Conservation (phyloP, 257 asterid genomes). For the Echium plantagineum region DNA sequence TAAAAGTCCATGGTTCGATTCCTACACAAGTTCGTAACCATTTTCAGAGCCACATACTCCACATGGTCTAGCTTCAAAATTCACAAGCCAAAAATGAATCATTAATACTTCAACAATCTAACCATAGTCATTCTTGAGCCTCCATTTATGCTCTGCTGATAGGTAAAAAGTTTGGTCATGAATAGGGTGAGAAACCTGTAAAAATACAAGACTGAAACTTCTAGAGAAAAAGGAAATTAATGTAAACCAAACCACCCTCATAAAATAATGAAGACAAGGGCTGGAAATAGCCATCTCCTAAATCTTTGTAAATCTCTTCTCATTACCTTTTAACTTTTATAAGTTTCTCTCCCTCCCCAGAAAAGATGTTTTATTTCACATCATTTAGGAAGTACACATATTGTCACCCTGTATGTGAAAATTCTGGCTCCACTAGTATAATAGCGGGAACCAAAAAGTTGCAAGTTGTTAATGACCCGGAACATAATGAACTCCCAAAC, state of each 20-base stretch:
- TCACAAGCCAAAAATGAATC: neutral
- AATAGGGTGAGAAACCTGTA: constrained; percentile 71
- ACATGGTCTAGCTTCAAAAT: neutral
- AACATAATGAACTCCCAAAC: neutral
- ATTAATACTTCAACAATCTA: constrained; percentile 17
- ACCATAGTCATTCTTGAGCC: constrained; percentile 82
- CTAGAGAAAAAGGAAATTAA: neutral
- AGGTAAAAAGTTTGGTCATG: constrained; percentile 83
- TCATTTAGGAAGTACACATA: no score
- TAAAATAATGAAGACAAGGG: no score
- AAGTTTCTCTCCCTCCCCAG: no score
- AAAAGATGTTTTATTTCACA: no score
- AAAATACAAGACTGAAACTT: neutral
- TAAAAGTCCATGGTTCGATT: constrained; percentile 82
- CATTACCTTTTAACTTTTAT: no score
- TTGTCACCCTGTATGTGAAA: no score
- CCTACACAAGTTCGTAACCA: constrained; percentile 30
- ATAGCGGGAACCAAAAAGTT: no score
- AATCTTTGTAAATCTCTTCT: no score
- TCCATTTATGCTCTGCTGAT: constrained; percentile 60
- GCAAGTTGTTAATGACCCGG: no score
- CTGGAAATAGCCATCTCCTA: no score
- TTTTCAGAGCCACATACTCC: neutral
- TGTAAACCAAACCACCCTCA: neutral
- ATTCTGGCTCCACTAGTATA: no score